Evolutionary conservation across 2,329 filamentous ascomycete genomes (phyloP).

Genomic region (Emericellopsis cladophorae): DNA sequence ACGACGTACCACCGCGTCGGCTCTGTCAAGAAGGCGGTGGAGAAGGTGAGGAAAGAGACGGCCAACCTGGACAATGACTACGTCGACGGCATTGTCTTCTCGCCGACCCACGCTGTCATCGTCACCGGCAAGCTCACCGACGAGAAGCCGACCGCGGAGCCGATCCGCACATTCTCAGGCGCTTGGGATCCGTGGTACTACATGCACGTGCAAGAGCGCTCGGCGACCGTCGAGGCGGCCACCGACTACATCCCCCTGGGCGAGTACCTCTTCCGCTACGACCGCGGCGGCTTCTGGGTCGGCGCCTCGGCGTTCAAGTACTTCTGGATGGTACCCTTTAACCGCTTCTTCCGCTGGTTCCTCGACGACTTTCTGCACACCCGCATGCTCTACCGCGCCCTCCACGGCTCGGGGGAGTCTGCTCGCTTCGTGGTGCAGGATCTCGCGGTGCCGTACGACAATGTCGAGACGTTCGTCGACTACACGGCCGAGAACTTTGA

Average conservation of each 20-base stretch:
- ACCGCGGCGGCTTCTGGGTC: constrained; percentile 66
- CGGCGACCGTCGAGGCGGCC: constrained; percentile 7
- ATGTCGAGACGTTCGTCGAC: constrained; percentile 38
- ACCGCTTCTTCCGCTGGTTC: constrained; percentile 50
- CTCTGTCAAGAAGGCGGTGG: constrained; percentile 33
- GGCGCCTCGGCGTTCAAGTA: constrained; percentile 53
- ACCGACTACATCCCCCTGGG: constrained; percentile 52
- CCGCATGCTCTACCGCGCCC: constrained; percentile 59
- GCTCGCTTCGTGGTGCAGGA: constrained; percentile 58
- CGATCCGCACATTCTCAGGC: constrained; percentile 41
- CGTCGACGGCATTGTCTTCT: constrained; percentile 61
- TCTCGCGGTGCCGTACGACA: constrained; percentile 42
- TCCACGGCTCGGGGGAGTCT: constrained; percentile 54
- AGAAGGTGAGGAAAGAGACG: constrained; percentile 34
- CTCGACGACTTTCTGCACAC: constrained; percentile 64
- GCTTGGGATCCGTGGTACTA: constrained; percentile 67
- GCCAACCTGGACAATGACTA: constrained; percentile 43
- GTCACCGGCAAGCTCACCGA: constrained; percentile 52
- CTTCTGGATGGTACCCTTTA: constrained; percentile 54
- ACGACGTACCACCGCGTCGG: constrained; percentile 45
- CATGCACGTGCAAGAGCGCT: constrained; percentile 46
- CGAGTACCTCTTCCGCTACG: constrained; percentile 68
- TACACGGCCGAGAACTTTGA: constrained; percentile 35
- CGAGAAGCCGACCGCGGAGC: constrained; percentile 23
- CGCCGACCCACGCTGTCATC: constrained; percentile 48